A percentile compares a stretch with the other conserved stretches of the same genome.
Conservation (phyloP, 228 moss, liverwort and hornwort species). For the Sphagnum magellanicum region DNA sequence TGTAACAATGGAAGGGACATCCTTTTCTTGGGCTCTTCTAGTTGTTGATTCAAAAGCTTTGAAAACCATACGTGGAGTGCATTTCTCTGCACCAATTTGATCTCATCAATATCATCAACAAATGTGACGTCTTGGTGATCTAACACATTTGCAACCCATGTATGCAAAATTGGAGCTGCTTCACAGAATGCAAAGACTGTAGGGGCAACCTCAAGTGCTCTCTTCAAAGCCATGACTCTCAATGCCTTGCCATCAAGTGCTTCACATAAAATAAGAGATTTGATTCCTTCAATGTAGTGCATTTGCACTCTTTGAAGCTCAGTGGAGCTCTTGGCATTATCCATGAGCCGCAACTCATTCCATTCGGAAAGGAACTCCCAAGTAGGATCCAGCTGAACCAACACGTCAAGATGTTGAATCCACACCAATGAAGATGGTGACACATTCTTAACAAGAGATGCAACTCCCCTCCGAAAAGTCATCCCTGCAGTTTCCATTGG, state of each 20-base stretch:
- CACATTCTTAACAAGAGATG: slow-evolving; percentile 15
- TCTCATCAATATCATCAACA: too few relatives aligned
- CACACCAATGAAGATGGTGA: slow-evolving; percentile 37
- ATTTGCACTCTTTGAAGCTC: slow-evolving; percentile 9
- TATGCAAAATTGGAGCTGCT: slow-evolving; percentile 11
- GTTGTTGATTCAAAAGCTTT: too few relatives aligned
- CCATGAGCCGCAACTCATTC: slow-evolving; percentile 11
- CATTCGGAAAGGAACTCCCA: slow-evolving; percentile 20
- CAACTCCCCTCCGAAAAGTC: slow-evolving; percentile 24
- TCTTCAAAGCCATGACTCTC: slow-evolving; percentile 12
- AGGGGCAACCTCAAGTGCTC: slow-evolving; percentile 32
- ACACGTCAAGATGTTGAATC: slow-evolving; percentile 18
- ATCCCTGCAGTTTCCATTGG: slow-evolving; percentile 1
- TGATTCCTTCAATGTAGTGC: slow-evolving; percentile 13
- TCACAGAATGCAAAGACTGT: slow-evolving; percentile 25
- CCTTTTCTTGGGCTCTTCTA: too few relatives aligned
- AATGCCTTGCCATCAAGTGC: slow-evolving; percentile 9
- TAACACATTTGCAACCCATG: slow-evolving; percentile 24
- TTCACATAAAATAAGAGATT: slow-evolving; percentile 8
- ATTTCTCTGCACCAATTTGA: too few relatives aligned
- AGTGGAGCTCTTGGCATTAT: slow-evolving; percentile 15
- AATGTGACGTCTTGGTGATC: slow-evolving; percentile 4
- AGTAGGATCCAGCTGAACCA: slow-evolving; percentile 23
- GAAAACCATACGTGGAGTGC: too few relatives aligned
- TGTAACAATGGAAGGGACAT: too few relatives aligned